These are phyloP conservation scores for Peronospora farinosa DNA, from an alignment of 352 stramenopile genomes.

Conservation along the genomic window DNA sequence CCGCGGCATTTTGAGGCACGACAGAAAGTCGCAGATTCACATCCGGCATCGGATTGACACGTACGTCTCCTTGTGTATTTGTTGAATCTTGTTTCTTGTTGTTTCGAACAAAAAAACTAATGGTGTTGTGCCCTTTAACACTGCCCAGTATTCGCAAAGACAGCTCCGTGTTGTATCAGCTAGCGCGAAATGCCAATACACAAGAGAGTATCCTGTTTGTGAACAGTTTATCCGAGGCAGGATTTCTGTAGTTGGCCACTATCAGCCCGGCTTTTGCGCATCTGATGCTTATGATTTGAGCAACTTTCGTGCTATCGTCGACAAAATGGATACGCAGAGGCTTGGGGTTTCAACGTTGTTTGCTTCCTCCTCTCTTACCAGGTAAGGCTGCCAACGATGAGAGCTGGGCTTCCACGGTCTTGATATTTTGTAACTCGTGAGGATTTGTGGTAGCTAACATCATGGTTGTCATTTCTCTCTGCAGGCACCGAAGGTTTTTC, in stretches of 20 bases:
- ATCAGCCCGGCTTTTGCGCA: neutral
- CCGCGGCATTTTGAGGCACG: slow-evolving; percentile 63
- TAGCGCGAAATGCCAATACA: slow-evolving; percentile 81
- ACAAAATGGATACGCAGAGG: neutral
- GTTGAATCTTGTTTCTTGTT: neutral
- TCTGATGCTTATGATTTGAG: neutral
- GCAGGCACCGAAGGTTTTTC: too few species aligned
- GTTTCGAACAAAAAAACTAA: slow-evolving; percentile 9
- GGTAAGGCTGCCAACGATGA: too few species aligned
- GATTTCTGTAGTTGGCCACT: slow-evolving; percentile 49
- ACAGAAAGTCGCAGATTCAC: slow-evolving; percentile 64
- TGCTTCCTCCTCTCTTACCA: neutral
- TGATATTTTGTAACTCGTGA: too few species aligned
- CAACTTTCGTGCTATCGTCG: neutral
- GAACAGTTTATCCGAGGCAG: slow-evolving; percentile 83
- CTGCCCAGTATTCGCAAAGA: slow-evolving; percentile 71
- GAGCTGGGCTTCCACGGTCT: too few species aligned
- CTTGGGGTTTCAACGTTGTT: neutral
- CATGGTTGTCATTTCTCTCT: too few species aligned
- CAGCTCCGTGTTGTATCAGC: slow-evolving; percentile 75
- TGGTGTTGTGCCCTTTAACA: slow-evolving; percentile 11
- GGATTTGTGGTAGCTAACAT: too few species aligned
- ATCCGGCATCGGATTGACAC: slow-evolving; percentile 79
- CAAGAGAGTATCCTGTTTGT: slow-evolving; percentile 87
- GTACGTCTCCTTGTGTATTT: slow-evolving; percentile 34